Percentiles rank a stretch among this genome's conserved stretches.
phyloP scores from a whole-genome alignment of 1,284 basidiomycete genomes.

The Tilletia indica region DNA sequence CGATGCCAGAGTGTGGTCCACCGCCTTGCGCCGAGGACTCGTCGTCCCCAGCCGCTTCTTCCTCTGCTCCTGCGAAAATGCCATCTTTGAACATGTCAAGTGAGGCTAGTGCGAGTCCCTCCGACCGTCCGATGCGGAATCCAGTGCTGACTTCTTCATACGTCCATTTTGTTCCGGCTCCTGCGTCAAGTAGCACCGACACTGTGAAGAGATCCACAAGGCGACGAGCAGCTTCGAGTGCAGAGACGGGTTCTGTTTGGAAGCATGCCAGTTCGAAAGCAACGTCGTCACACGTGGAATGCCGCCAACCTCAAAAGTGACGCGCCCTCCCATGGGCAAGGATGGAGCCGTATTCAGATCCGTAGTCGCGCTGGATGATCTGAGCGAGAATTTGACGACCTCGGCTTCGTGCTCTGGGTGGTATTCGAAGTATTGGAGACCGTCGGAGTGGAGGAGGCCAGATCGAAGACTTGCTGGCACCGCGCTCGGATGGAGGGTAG shows the following conservation, averaged over 20 bases:
- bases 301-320: slow-evolving; percentile 66
- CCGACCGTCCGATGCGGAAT: slow-evolving; percentile 70
- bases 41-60: slow-evolving; percentile 55
- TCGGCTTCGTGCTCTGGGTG: slow-evolving; percentile 70
- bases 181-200: slow-evolving; percentile 88
- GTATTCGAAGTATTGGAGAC: slow-evolving; percentile 79
- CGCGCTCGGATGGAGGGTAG: slow-evolving; percentile 82
- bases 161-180: slow-evolving; percentile 79
- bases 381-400: slow-evolving; percentile 74
- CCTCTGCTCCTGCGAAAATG: slow-evolving; percentile 70
- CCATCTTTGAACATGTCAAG: slow-evolving; percentile 83
- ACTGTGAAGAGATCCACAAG: slow-evolving; percentile 88
- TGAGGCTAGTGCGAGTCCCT: slow-evolving; percentile 88
- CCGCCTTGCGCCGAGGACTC: slow-evolving; percentile 28
- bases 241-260: slow-evolving; percentile 14
- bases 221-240: slow-evolving; percentile 56
- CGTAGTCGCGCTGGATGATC: slow-evolving; percentile 86
- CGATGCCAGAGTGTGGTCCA: neutral
- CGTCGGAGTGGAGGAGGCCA: slow-evolving; percentile 63
- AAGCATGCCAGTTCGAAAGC: slow-evolving; percentile 23
- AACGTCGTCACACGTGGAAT: slow-evolving; percentile 39
- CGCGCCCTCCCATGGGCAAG: slow-evolving; percentile 87
- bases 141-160: slow-evolving; percentile 69
- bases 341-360: slow-evolving; percentile 70
- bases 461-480: slow-evolving; percentile 73